These are phyloP conservation scores for Liriodendron chinense DNA, from an alignment of 164 flowering plant species.

Conservation along the genomic window DNA sequence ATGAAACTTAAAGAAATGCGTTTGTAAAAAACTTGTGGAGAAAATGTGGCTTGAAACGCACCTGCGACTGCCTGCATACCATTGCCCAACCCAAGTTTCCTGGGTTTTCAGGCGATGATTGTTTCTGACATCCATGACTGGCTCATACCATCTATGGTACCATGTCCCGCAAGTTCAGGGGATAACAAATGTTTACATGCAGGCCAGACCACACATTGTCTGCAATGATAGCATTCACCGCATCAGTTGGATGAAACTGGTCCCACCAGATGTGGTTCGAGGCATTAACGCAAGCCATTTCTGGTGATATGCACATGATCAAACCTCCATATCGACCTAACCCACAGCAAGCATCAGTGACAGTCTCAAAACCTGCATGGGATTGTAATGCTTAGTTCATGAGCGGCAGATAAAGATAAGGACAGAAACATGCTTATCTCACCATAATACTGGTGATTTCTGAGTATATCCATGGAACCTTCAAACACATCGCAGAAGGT, in stretches of 20 bases:
- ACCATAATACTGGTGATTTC: constrained; percentile 64
- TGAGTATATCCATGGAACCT: constrained; percentile 76
- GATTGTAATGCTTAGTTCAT: not conserved
- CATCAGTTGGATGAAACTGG: constrained; percentile 89
- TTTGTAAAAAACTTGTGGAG: too few relatives aligned
- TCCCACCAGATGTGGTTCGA: constrained; percentile 91
- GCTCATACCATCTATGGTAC: constrained; percentile 9
- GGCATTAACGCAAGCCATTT: constrained; percentile 76
- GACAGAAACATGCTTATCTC: constrained; percentile 13
- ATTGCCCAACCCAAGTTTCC: not conserved
- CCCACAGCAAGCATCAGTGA: constrained; percentile 86
- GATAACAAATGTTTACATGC: constrained; percentile 77
- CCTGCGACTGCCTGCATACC: not conserved
- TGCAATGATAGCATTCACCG: constrained; percentile 76
- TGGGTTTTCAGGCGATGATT: not conserved
- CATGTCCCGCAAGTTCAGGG: constrained; percentile 72
- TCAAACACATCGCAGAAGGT: constrained; percentile 72
- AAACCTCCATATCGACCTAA: constrained; percentile 69
- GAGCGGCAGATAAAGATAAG: not conserved
- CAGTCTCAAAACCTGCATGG: constrained; percentile 58
- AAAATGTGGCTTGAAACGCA: not conserved
- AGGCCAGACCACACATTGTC: constrained; percentile 84
- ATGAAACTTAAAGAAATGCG: not conserved
- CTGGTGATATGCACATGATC: constrained; percentile 69
- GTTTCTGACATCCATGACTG: not conserved